phyloP scores from a whole-genome alignment of 495 filamentous ascomycete species.

The Bryoglossum gracile region DNA sequence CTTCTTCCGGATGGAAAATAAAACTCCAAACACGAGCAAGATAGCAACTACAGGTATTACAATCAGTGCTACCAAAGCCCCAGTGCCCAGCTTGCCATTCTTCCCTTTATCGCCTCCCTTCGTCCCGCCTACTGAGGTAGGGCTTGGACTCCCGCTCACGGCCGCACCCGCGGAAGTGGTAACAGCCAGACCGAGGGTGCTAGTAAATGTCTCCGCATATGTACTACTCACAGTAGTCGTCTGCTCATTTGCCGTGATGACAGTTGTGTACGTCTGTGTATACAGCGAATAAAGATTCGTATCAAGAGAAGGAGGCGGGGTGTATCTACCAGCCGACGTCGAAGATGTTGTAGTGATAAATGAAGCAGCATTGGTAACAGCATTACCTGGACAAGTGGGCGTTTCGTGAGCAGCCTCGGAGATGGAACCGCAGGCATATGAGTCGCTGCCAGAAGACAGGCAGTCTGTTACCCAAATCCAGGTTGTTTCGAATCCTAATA shows the following conservation, averaged over 20 bases:
- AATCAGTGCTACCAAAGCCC: slow-evolving; percentile 5
- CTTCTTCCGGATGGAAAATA: slow-evolving; percentile 9
- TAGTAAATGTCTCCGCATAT: slow-evolving; percentile 15
- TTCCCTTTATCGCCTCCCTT: neutral
- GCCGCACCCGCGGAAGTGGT: neutral
- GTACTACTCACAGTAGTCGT: slow-evolving; percentile 9
- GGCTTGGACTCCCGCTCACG: neutral
- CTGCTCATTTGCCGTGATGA: slow-evolving; percentile 1
- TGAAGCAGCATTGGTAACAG: neutral
- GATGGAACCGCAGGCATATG: slow-evolving; percentile 2
- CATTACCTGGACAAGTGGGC: neutral
- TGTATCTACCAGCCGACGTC: slow-evolving; percentile 9
- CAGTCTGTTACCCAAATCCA: slow-evolving; percentile 14
- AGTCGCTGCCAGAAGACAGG: neutral
- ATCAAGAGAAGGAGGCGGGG: slow-evolving; percentile 12
- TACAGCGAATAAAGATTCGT: slow-evolving; percentile 4
- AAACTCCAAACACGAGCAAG: neutral
- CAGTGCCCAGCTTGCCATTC: neutral
- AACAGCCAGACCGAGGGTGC: neutral
- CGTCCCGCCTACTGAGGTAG: neutral
- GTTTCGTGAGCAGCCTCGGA: neutral
- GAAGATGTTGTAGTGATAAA: slow-evolving; percentile 1
- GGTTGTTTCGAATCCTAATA: slow-evolving; percentile 15
- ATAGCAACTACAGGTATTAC: slow-evolving; percentile 1
- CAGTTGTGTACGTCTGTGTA: slow-evolving; percentile 2